phyloP scores from a whole-genome alignment of 208 protist genomes.

The Trypanosoma boissoni region DNA sequence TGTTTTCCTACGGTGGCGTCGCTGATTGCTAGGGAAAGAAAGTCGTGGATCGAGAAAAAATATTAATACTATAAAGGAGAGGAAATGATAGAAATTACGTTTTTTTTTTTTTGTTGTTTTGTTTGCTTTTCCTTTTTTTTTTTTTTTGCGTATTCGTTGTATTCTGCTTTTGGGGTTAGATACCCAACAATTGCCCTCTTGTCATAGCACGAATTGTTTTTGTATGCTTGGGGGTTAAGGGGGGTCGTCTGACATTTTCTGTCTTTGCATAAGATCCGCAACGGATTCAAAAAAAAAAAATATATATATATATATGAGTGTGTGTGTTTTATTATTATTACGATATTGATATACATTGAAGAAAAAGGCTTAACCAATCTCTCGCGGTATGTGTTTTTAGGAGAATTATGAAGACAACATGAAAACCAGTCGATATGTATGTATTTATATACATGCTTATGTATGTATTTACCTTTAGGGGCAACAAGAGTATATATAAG shows the following conservation, averaged over 20 bases:
- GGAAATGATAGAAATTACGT: background rate
- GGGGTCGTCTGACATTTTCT: background rate
- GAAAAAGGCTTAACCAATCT: slow-evolving; percentile 3
- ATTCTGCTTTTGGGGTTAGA: background rate
- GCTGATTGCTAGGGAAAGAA: background rate
- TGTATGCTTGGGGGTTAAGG: background rate
- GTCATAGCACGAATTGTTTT: background rate
- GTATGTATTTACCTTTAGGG: background rate
- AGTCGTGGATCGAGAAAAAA: background rate
- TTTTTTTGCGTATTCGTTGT: background rate
- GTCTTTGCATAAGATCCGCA: background rate
- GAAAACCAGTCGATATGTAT: background rate
- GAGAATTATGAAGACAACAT: background rate
- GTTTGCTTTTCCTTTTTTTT: background rate
- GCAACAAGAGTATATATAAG: background rate
- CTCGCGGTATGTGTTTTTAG: slow-evolving; percentile 12
- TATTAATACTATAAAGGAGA: too few species aligned
- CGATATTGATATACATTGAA: background rate
- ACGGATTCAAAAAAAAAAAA: background rate
- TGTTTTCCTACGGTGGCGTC: background rate
- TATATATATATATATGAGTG: background rate
- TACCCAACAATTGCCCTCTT: background rate
- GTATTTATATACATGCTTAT: background rate
- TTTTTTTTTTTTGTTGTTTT: background rate
- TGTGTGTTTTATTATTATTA: background rate